Conservation (phyloP, 345 rosid species). For the Lepidium didymum region DNA sequence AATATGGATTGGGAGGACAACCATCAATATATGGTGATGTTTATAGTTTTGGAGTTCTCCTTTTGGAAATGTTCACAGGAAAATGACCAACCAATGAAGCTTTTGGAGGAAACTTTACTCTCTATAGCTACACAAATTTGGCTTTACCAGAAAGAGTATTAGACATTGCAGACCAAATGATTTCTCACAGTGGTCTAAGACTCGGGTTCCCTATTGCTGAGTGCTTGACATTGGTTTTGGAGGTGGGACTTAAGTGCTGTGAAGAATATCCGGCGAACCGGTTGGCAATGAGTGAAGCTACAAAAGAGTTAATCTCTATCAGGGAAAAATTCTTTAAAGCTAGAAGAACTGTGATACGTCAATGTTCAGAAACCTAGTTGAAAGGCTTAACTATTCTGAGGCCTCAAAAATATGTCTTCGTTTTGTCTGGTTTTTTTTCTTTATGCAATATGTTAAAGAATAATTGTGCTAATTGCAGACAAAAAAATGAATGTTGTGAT, state of each 20-base stretch:
- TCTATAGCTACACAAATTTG: conserved; percentile 6
- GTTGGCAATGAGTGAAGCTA: conserved; percentile 13
- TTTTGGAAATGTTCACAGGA: conserved; percentile 26
- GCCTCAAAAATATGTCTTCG: background rate
- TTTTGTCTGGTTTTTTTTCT: background rate
- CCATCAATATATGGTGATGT: conserved; percentile 22
- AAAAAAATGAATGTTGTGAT: background rate
- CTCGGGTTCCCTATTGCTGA: background rate
- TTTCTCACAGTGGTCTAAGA: conserved; percentile 8
- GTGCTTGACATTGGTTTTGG: conserved; percentile 6
- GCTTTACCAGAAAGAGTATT: background rate
- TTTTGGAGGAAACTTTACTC: conserved; percentile 22
- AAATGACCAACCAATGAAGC: conserved; percentile 27
- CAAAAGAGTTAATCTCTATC: conserved; percentile 13
- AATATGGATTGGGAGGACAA: conserved; percentile 28
- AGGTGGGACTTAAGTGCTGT: conserved; percentile 26
- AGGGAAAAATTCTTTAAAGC: conserved; percentile 13
- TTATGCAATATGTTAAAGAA: too few species aligned
- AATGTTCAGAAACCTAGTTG: background rate
- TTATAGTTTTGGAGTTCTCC: conserved; percentile 25
- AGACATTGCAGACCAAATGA: conserved; percentile 2
- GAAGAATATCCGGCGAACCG: conserved; percentile 14
- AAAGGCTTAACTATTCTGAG: background rate
- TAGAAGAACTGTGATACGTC: background rate
- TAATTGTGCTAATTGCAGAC: background rate